Evolutionary conservation across 306 rosid species (phyloP), one percentile per base, ranked within the genome.

Genomic region (Cicer yamashitae): DNA sequence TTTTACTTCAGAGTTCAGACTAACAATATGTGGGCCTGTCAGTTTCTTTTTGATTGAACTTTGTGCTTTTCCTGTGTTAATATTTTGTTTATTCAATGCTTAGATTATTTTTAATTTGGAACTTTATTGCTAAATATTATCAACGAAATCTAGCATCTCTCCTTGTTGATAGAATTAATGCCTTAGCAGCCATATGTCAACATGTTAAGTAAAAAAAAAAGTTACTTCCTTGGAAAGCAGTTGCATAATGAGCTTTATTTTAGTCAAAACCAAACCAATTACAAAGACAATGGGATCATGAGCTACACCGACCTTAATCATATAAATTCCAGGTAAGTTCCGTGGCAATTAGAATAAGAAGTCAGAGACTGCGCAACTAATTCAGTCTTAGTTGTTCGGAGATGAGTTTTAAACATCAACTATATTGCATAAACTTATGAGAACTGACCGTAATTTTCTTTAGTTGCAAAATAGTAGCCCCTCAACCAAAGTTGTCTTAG

Each of bases 61-160:
- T 38, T 38, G 22, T 46, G 3, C 51, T 67, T 67, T 10, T 37
- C 47, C 7, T 8, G 38, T 30, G 56, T 57, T 64, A 14, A 20
- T 47, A 14, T 20, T 62, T 17, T 73, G 15, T 46, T 62, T 46
- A 54, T 71, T 63, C 58, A 46, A 54, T 50, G 53, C 44, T 14
- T 46, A 57, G n/a, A 76, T 58, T 40, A 67, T 20, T 84, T 73
- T 46, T 70, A 43, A 34, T 0, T n/a, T 56, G 22, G 37, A 60
- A 41, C 54, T 25, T 4, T 30, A 30, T 4, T 30, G 37, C 37
- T 30, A 30, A 4, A 30, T 30, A 30, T 30, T 30, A 74, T 50
- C 22, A 25, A 25, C 7, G 14, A 15, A 71, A 1, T 44, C 47
- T 73, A 64, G 20, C 61, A 75, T 51, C 53, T 63, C 7, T 0